phyloP scores from a whole-genome alignment of 306 rosid genomes.

The Pyrus communis region DNA sequence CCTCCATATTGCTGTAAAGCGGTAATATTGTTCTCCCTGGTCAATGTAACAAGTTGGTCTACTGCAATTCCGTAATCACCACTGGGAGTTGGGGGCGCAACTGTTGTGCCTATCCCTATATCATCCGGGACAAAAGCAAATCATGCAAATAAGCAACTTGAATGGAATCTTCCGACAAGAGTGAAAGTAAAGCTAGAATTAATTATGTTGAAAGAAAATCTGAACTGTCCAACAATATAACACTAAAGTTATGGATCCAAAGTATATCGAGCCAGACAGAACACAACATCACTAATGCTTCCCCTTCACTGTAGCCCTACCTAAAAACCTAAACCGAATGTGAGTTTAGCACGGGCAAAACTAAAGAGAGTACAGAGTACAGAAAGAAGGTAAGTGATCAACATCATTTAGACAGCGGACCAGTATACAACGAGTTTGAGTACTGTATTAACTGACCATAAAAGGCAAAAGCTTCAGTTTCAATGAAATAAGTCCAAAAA shows the following conservation, averaged over 20 bases:
- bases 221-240: background rate
- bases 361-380: background rate
- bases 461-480: background rate
- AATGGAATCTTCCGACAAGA: background rate
- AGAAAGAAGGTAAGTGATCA: background rate
- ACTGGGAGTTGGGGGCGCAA: slow-evolving; percentile 35
- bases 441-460: background rate
- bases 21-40: slow-evolving; percentile 52
- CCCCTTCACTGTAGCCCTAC: background rate
- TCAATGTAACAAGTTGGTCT: slow-evolving; percentile 65
- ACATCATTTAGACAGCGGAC: background rate
- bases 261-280: background rate
- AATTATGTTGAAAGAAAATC: background rate
- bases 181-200: background rate
- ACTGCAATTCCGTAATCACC: slow-evolving; percentile 54
- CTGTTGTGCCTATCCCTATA: slow-evolving; percentile 33
- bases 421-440: background rate
- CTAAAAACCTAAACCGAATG: background rate
- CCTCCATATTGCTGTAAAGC: slow-evolving; percentile 70
- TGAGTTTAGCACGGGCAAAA: background rate
- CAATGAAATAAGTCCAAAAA: background rate
- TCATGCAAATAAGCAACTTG: slow-evolving; percentile 9
- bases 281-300: background rate
- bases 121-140: slow-evolving; percentile 13
- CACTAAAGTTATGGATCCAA: background rate